These are phyloP conservation scores for Pelargonium citronellum DNA, from an alignment of 441 rosid species.

Conservation along the genomic window DNA sequence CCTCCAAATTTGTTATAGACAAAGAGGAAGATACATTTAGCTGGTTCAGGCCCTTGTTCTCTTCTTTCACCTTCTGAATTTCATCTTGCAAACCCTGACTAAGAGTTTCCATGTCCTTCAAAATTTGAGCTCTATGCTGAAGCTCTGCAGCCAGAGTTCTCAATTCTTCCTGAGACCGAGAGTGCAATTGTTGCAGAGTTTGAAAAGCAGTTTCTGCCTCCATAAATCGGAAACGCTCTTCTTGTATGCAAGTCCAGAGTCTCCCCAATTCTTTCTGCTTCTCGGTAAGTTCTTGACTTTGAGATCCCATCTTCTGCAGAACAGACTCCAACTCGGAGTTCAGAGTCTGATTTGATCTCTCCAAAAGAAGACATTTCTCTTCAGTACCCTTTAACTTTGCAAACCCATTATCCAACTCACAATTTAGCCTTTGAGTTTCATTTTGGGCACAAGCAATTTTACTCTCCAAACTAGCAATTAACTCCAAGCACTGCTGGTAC, in stretches of 20 bases:
- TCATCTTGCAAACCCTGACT: slow-evolving; percentile 55
- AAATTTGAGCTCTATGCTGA: slow-evolving; percentile 48
- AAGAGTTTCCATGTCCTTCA: slow-evolving; percentile 59
- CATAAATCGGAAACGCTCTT: slow-evolving; percentile 68
- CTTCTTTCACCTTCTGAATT: slow-evolving; percentile 48
- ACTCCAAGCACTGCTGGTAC: slow-evolving; percentile 69
- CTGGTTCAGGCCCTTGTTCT: slow-evolving; percentile 54
- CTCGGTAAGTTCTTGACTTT: slow-evolving; percentile 69
- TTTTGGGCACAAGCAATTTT: slow-evolving; percentile 54
- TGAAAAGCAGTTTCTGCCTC: slow-evolving; percentile 98
- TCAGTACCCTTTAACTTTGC: slow-evolving; percentile 68
- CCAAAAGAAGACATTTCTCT: slow-evolving; percentile 68
- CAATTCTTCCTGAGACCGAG: slow-evolving; percentile 91
- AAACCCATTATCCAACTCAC: slow-evolving; percentile 56
- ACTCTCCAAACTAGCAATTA: slow-evolving; percentile 53
- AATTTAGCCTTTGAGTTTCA: slow-evolving; percentile 60
- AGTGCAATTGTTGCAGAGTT: slow-evolving; percentile 80
- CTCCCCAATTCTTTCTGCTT: slow-evolving; percentile 83
- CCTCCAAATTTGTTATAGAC: slow-evolving; percentile 62
- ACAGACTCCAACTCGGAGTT: slow-evolving; percentile 60
- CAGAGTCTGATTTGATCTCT: slow-evolving; percentile 65
- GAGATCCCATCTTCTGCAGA: slow-evolving; percentile 51
- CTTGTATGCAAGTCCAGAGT: slow-evolving; percentile 79
- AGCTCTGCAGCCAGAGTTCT: slow-evolving; percentile 60
- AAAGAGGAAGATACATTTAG: slow-evolving; percentile 63